Percentiles rank a stretch among this genome's conserved stretches.
Conservation (phyloP, 805 yeast species). For the Hemisphaericaspora nanyangensis region DNA sequence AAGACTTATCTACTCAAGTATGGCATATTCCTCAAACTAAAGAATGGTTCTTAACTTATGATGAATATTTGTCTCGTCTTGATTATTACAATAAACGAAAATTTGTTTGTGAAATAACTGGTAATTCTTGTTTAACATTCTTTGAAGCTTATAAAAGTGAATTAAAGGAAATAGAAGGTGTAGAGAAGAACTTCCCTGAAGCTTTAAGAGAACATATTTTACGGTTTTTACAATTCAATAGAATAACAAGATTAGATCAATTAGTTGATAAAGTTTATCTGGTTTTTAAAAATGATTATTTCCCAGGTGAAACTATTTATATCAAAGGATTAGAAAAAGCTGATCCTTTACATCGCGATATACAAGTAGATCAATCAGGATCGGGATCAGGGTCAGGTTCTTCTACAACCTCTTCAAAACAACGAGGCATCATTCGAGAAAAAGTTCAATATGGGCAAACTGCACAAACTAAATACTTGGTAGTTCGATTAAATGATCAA, state of each 20-base stretch:
- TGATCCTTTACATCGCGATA: slow-evolving; percentile 1
- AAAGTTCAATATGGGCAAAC: slow-evolving; percentile 67
- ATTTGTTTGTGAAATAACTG: slow-evolving; percentile 94
- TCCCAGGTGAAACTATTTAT: slow-evolving; percentile 84
- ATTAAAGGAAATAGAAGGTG: slow-evolving; percentile 48
- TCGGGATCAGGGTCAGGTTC: not conserved
- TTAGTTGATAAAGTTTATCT: slow-evolving; percentile 84
- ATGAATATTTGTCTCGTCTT: slow-evolving; percentile 66
- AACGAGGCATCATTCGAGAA: slow-evolving; percentile 70
- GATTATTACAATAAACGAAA: slow-evolving; percentile 71
- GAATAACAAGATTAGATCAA: slow-evolving; percentile 76
- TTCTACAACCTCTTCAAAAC: slow-evolving; percentile 17
- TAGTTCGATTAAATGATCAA: slow-evolving; percentile 50
- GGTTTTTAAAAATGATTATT: slow-evolving; percentile 75
- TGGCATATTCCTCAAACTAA: slow-evolving; percentile 82
- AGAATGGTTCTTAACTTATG: slow-evolving; percentile 82
- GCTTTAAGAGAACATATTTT: slow-evolving; percentile 90
- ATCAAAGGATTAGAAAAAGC: slow-evolving; percentile 40
- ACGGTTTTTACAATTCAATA: slow-evolving; percentile 75
- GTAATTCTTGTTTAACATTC: slow-evolving; percentile 84
- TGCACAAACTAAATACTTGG: slow-evolving; percentile 59
- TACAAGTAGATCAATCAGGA: not conserved
- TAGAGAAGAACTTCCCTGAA: slow-evolving; percentile 84
- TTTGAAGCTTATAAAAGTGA: slow-evolving; percentile 87
- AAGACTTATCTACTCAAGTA: slow-evolving; percentile 56